Base-by-base conservation (phyloP, 352 stramenopile species). In the Phytopythium delawarense region DNA sequence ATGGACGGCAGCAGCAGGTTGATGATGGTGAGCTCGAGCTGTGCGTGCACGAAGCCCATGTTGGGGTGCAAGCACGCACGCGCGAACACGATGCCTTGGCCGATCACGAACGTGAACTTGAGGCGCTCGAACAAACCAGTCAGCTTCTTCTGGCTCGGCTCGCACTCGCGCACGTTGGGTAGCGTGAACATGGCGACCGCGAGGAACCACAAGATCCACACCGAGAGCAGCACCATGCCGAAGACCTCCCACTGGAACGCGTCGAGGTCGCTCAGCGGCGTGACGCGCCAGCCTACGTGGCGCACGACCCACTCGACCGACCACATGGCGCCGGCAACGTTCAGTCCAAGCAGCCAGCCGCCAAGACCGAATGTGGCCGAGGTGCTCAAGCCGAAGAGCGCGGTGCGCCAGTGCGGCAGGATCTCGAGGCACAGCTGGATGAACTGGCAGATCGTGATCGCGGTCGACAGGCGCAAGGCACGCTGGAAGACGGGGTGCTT, bases 1-100 rank as follows among this genome's bases (percentile, higher is more conserved):
- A 95, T 92, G 16, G 86, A 90, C 34, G 86, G 86, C 21, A 95
- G 70, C 37, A 95, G 68, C 54, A 95, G 63, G 64, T 95, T 95
- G 73, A 95, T 93, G 59, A 95, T 95, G 9, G 86, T 95, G 35
- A 95, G 80, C 68, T 95, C 86, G 16, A 95, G 75, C 60, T 95
- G 86, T 20, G 86, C 86, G 53, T 95, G 86, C 28, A 95, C 86
- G 49, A 95, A 95, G 1, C 86, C 86, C 86, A 95, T 95, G 46
- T 76, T 72, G 13, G 86, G 86, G 65, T 93, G 86, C 30, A 95
- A 46, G 44, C 82, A 92, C 4, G 86, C 86, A 34, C 86, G 78
- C 32, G 85, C 65, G 53, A 95, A 95, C 25, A 95, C 77, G 65
- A 95, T 87, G 11, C 69, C 79, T 56, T 95, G 84, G 34, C 84